A percentile compares a stretch with the other conserved stretches of the same genome.
Conservation (phyloP, 2,329 filamentous ascomycete species). For the Westerdykella sp. region DNA sequence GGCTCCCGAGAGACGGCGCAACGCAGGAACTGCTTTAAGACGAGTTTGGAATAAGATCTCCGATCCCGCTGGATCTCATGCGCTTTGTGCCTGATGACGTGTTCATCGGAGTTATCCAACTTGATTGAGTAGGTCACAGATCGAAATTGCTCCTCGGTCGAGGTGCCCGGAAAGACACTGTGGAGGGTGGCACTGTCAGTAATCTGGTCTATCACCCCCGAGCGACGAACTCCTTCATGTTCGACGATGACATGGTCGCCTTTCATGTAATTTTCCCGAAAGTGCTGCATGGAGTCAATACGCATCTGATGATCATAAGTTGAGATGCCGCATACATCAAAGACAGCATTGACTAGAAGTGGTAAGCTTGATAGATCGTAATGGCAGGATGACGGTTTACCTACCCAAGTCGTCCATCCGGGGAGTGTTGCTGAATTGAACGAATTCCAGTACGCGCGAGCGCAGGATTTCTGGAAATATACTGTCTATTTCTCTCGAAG, state of each 20-base stretch:
- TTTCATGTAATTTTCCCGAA: conserved; percentile 30
- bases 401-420: conserved; percentile 75
- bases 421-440: conserved; percentile 79
- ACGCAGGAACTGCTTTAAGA: conserved; percentile 89
- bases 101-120: conserved; percentile 28
- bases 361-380: conserved; percentile 33
- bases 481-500: conserved; percentile 82
- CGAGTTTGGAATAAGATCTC: conserved; percentile 89
- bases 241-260: conserved; percentile 32
- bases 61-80: conserved; percentile 75
- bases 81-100: conserved; percentile 44
- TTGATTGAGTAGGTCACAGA: conserved; percentile 29
- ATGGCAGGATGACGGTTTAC: conserved; percentile 12
- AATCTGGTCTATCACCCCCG: conserved; percentile 28
- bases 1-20: conserved; percentile 87
- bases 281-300: conserved; percentile 18
- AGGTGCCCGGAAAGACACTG: conserved; percentile 21
- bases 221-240: conserved; percentile 21
- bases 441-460: conserved; percentile 79
- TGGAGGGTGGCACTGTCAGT: conserved; percentile 26
- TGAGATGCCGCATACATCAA: conserved; percentile 17
- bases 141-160: conserved; percentile 24
- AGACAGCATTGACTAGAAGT: conserved; percentile 25
- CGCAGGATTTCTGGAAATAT: conserved; percentile 88
- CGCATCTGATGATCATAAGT: too few species aligned